Conservation (phyloP, 1,139 yeast genomes). For the Debaryomyces fabryi region DNA sequence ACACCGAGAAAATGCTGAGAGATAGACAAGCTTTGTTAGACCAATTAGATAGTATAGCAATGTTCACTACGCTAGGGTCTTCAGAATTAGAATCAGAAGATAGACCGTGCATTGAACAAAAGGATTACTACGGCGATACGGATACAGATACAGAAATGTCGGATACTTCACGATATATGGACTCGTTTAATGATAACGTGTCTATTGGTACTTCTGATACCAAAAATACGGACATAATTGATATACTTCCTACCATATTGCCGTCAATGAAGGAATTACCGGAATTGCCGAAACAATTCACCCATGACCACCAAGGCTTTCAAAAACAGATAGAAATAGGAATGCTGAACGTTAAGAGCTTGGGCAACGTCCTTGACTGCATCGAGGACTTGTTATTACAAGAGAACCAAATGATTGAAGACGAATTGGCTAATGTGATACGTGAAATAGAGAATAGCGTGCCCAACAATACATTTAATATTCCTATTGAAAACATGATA, state of each 20-base stretch:
- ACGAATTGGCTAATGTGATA: not conserved
- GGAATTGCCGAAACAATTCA: not conserved
- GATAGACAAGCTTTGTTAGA: not conserved
- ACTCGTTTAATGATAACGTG: not conserved
- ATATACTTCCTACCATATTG: not conserved
- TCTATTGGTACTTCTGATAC: constrained; percentile 6
- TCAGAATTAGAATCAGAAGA: not conserved
- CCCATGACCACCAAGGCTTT: constrained; percentile 5
- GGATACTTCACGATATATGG: constrained; percentile 1
- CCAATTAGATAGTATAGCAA: constrained; percentile 3
- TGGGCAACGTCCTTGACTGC: constrained; percentile 14
- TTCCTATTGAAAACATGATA: not conserved
- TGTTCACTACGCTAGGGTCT: not conserved
- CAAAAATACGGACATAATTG: not conserved
- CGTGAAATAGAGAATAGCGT: not conserved
- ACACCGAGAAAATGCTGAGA: not conserved
- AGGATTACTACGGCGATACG: constrained; percentile 1
- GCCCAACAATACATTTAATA: constrained; percentile 9
- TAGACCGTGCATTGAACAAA: not conserved
- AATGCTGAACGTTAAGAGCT: constrained; percentile 7
- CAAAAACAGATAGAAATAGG: constrained; percentile 5
- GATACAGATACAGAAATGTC: constrained; percentile 5
- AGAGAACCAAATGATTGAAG: constrained; percentile 9
- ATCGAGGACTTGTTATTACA: constrained; percentile 15
- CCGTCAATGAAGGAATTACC: not conserved